A percentile compares a stretch with the other conserved stretches of the same genome.
phyloP scores from a whole-genome alignment of 169 alveolate genomes.

The Plasmodium reichenowi region DNA sequence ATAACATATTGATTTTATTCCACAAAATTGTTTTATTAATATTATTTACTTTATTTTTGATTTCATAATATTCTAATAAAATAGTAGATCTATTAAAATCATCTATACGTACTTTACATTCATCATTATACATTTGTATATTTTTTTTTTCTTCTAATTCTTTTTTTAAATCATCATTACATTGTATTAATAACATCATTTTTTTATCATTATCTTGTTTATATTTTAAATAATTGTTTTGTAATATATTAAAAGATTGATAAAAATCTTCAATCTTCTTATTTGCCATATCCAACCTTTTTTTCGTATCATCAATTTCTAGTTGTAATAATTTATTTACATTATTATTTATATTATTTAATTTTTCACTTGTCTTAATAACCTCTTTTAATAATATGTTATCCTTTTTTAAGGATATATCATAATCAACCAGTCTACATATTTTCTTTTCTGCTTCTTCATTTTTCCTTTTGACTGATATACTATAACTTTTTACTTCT shows the following conservation, averaged over 20 bases:
- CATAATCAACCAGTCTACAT: conserved; percentile 19
- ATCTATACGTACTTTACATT: conserved; percentile 15
- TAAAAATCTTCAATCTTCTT: conserved; percentile 26
- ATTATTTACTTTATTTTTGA: conserved; percentile 35
- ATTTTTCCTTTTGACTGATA: conserved; percentile 33
- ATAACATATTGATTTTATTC: not conserved
- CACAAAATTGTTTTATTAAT: not conserved
- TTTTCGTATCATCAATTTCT: conserved; percentile 27
- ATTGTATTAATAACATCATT: conserved; percentile 23
- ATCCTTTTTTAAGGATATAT: conserved; percentile 35
- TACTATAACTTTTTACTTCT: conserved; percentile 31
- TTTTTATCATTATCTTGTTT: conserved; percentile 31
- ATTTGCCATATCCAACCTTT: conserved; percentile 26
- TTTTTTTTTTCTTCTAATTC: conserved; percentile 32
- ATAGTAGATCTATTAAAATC: conserved; percentile 14
- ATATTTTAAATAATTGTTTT: conserved; percentile 34
- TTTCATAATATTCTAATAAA: conserved; percentile 41
- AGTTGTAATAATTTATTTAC: conserved; percentile 11
- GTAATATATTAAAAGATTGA: conserved; percentile 15
- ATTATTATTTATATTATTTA: conserved; percentile 41
- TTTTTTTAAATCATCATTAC: conserved; percentile 30
- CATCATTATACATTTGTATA: conserved; percentile 28
- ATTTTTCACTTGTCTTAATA: conserved; percentile 41
- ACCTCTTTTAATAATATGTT: conserved; percentile 36
- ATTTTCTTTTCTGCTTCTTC: conserved; percentile 51